Base-by-base conservation (phyloP, 345 rosid species). In the Gossypioides kirkii region DNA sequence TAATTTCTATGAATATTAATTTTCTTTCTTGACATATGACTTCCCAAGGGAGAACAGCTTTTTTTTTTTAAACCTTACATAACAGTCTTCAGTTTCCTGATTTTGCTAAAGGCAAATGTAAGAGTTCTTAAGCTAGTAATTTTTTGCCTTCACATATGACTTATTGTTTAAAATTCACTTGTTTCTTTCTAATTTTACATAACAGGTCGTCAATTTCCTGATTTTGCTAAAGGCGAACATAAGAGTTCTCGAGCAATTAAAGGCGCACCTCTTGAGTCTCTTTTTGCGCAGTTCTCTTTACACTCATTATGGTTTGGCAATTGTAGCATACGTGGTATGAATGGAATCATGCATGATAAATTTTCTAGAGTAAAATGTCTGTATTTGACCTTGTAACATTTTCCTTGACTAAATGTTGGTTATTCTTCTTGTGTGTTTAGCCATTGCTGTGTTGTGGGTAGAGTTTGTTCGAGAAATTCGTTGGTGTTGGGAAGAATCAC, bases 401-500 rank as follows among this genome's bases (percentile, higher is more conserved):
- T 56, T 71, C 78, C 75, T 32, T 65, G 46, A 83, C 62, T 28
- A 42, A 11, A 10, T 9, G 60, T 28, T 67, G 45, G 11, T 69
- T 45, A 25, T 66, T 62, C 49, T 74, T 75, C 66, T 36, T 80
- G 50, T 72, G 25, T 80, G 12, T 73, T 66, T 74, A 95, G 97
- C 99, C 75, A 89, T 92, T 77, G 90, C 96, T 56, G 84, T 78
- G 61, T 89, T 92, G 76, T 94, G 98, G 98, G 70, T 90, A 80
- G 97, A 95, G 77, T 95, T 95, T 77, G 90, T 91, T 78, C 93
- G 93, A 71, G 99, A 95, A 89, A 91, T 89, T 77, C 98, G 98
- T 72, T 95, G 94, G 96, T 95, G 86, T 73, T 92, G 96, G 97
- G 98, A 95, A 83, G 99, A 92, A 83, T 78, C 90, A 60, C 98